Percentiles rank a stretch among this genome's conserved stretches.
Evolutionary conservation across 169 alveolate species (phyloP).

Genomic region (Eimeria falciformis): DNA sequence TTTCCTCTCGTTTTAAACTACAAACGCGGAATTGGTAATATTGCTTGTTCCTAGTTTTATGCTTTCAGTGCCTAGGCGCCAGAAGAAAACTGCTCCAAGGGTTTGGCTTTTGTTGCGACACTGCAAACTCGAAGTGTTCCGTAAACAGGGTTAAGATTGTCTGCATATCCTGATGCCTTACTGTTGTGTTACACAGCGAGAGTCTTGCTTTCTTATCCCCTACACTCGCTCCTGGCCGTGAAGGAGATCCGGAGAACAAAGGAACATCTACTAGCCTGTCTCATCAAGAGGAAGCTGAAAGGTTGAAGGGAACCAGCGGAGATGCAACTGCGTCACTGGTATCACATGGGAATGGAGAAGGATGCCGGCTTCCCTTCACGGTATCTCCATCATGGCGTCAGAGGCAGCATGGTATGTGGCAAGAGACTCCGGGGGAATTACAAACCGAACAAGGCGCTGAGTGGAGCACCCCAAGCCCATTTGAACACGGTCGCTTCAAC

Average conservation of each 20-base stretch:
- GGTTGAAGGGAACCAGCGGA: background rate
- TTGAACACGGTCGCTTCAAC: slow-evolving; percentile 37
- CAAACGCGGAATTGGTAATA: too few relatives aligned
- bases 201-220: slow-evolving; percentile 65
- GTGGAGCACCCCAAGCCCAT: slow-evolving; percentile 61
- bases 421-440: slow-evolving; percentile 44
- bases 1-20: too few relatives aligned
- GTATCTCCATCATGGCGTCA: slow-evolving; percentile 66
- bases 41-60: too few relatives aligned
- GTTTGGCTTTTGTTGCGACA: too few relatives aligned
- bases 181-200: background rate
- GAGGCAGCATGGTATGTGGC: slow-evolving; percentile 57
- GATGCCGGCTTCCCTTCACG: slow-evolving; percentile 63
- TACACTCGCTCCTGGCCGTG: slow-evolving; percentile 62
- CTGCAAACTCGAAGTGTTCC: too few relatives aligned
- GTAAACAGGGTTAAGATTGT: too few relatives aligned
- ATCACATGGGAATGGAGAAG: slow-evolving; percentile 10
- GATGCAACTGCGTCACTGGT: slow-evolving; percentile 8
- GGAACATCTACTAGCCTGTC: background rate
- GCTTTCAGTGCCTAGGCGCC: too few relatives aligned
- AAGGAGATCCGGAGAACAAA: slow-evolving; percentile 8
- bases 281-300: slow-evolving; percentile 37
- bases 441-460: slow-evolving; percentile 63
- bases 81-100: too few relatives aligned
- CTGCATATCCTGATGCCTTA: too few relatives aligned